Percentiles rank a stretch among this genome's conserved stretches.
phyloP scores from a whole-genome alignment of 1,139 yeast genomes.

The Trichomonascaceae sp. region DNA sequence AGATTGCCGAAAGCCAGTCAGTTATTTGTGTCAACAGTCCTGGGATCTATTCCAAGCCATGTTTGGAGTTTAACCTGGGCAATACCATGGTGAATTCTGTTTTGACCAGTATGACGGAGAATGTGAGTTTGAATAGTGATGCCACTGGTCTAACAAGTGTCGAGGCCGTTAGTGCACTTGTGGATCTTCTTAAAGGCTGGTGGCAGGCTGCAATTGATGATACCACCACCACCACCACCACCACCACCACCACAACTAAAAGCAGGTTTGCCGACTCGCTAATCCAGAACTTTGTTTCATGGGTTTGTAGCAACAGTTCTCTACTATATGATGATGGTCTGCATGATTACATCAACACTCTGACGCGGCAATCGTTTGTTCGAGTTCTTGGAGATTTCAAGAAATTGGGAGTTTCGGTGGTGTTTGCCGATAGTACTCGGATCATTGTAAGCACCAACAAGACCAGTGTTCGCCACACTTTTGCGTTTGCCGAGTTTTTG shows the following conservation, averaged over 20 bases:
- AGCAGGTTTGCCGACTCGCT: conserved; percentile 60
- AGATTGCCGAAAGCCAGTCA: not conserved
- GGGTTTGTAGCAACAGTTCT: conserved; percentile 76
- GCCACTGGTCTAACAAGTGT: conserved; percentile 9
- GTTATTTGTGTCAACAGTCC: conserved; percentile 48
- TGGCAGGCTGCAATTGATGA: conserved; percentile 82
- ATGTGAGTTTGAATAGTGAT: too few relatives aligned
- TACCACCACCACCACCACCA: too few relatives aligned
- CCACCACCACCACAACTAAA: too few relatives aligned
- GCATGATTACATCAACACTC: conserved; percentile 77
- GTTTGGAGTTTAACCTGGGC: conserved; percentile 66
- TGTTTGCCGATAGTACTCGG: conserved; percentile 72
- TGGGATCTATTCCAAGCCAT: conserved; percentile 65
- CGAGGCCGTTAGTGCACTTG: conserved; percentile 35
- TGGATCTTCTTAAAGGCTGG: conserved; percentile 74
- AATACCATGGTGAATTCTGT: conserved; percentile 79
- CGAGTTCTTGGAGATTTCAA: conserved; percentile 75
- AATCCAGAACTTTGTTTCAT: conserved; percentile 69
- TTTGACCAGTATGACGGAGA: conserved; percentile 70
- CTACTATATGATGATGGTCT: conserved; percentile 63
- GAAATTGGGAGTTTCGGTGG: conserved; percentile 61
- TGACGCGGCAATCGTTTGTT: conserved; percentile 70
- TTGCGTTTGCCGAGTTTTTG: conserved; percentile 85
- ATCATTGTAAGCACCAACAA: conserved; percentile 65
- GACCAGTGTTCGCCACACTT: conserved; percentile 71